Conservation (phyloP, 2,329 filamentous ascomycete genomes). For the Paracamarosporium sp. region DNA sequence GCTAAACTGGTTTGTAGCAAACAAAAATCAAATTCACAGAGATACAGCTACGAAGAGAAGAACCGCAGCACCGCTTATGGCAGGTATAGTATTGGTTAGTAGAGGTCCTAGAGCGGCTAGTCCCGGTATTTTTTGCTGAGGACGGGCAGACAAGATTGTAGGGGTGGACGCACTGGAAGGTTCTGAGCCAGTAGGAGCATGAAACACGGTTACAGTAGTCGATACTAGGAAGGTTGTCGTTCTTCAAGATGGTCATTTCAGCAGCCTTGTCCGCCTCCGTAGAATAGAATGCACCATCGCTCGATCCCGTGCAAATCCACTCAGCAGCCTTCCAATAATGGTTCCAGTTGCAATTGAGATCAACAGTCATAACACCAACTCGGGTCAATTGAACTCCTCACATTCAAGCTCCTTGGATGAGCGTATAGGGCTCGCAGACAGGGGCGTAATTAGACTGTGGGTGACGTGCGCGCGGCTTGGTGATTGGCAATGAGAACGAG, state of each 20-base stretch:
- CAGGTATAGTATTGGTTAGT: conserved; percentile 24
- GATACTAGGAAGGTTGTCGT: conserved; percentile 12
- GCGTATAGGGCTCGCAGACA: conserved; percentile 27
- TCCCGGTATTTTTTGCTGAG: conserved; percentile 14
- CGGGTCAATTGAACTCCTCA: conserved; percentile 24
- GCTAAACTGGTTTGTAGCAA: too few species aligned
- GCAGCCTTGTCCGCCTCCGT: conserved; percentile 1
- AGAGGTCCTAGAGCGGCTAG: conserved; percentile 25
- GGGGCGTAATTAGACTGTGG: conserved; percentile 16
- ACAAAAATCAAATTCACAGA: too few species aligned
- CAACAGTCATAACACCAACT: conserved; percentile 24
- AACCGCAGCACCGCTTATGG: conserved; percentile 31
- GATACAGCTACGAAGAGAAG: conserved; percentile 26
- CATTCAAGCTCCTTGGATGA: conserved; percentile 32
- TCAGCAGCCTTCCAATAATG: conserved; percentile 28
- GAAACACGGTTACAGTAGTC: not conserved
- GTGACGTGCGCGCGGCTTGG: conserved; percentile 25
- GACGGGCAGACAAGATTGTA: not conserved
- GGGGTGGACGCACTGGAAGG: conserved; percentile 18
- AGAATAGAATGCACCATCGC: conserved; percentile 13
- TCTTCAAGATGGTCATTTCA: conserved; percentile 10
- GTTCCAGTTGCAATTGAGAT: conserved; percentile 29
- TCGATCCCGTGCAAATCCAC: conserved; percentile 26
- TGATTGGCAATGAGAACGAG: conserved; percentile 15
- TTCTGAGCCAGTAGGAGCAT: conserved; percentile 5